phyloP scores from a whole-genome alignment of 2,329 filamentous ascomycete species.

The Neonectria magnoliae region DNA sequence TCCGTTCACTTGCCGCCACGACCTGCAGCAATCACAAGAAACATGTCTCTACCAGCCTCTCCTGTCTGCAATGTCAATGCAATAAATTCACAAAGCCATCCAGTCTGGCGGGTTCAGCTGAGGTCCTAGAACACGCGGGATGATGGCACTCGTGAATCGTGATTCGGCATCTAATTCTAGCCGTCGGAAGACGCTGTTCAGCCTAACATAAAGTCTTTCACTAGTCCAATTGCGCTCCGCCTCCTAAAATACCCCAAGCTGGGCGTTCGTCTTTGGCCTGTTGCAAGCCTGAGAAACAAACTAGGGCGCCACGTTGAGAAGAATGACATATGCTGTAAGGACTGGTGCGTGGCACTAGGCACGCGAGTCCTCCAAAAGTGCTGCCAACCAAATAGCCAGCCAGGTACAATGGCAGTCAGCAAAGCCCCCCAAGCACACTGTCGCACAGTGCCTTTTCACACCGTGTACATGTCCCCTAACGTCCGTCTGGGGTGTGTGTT shows the following conservation, averaged over 20 bases:
- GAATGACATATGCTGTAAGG: constrained; percentile 6
- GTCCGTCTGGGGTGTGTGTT: constrained; percentile 7
- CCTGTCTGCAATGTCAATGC: background rate
- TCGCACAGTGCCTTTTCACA: constrained; percentile 18
- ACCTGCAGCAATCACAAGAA: background rate
- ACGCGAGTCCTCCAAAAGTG: background rate
- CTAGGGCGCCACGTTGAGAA: constrained; percentile 6
- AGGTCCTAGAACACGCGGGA: constrained; percentile 8
- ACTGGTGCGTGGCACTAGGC: background rate
- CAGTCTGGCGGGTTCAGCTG: constrained; percentile 8
- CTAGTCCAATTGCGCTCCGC: constrained; percentile 17
- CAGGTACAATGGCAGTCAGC: background rate
- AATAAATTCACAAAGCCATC: background rate
- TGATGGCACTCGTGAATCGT: constrained; percentile 16
- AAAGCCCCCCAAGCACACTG: background rate
- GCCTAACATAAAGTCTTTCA: constrained; percentile 4
- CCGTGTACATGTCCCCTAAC: constrained; percentile 15
- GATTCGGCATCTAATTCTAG: constrained; percentile 24
- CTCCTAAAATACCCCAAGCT: background rate
- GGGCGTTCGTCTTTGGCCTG: background rate
- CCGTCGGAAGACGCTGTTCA: constrained; percentile 6
- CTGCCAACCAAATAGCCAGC: constrained; percentile 2
- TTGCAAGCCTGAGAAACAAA: background rate
- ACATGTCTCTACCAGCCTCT: background rate
- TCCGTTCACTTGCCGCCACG: background rate